phyloP scores from a whole-genome alignment of 257 asterid genomes.

The Jacaranda mimosifolia region DNA sequence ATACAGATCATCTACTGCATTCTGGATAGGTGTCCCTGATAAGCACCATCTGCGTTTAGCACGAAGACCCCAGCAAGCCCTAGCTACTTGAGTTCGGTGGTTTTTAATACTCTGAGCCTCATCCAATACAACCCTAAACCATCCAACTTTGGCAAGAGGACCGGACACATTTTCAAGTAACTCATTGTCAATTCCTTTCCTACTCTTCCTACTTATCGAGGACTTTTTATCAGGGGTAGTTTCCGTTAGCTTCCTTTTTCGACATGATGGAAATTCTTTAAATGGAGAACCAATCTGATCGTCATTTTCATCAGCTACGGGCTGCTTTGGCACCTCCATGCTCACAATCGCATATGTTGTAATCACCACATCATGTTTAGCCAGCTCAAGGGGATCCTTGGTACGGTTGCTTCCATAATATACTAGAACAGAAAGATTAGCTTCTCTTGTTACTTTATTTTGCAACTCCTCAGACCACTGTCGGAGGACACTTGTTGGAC shows the following conservation, averaged over 20 bases:
- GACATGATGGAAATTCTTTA: conserved; percentile 53
- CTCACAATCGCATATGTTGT: conserved; percentile 97
- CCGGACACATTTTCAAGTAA: conserved; percentile 64
- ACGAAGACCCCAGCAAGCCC: conserved; percentile 99
- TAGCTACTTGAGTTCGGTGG: conserved; percentile 90
- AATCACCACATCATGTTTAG: conserved; percentile 89
- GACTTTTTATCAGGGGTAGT: conserved; percentile 53
- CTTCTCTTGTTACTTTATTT: conserved; percentile 80
- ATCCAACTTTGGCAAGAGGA: conserved; percentile 95
- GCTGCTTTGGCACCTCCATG: conserved; percentile 98
- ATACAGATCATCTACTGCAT: conserved; percentile 91
- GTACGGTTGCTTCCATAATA: conserved; percentile 93
- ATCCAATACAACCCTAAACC: conserved; percentile 97
- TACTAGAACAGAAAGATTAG: conserved; percentile 83
- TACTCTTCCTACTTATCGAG: conserved; percentile 65
- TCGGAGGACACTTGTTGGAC: conserved; percentile 98
- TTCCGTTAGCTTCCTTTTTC: conserved; percentile 69
- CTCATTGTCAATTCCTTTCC: conserved; percentile 67
- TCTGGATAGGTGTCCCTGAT: conserved; percentile 98
- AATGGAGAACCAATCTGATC: conserved; percentile 55
- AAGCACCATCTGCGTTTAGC: conserved; percentile 99
- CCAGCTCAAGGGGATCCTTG: conserved; percentile 86
- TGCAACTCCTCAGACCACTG: conserved; percentile 97
- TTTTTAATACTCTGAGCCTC: conserved; percentile 99
- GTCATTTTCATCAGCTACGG: conserved; percentile 75